These are phyloP conservation scores for Macrolepiota dolichaula DNA, from an alignment of 768 basidiomycete species.

Conservation along the genomic window DNA sequence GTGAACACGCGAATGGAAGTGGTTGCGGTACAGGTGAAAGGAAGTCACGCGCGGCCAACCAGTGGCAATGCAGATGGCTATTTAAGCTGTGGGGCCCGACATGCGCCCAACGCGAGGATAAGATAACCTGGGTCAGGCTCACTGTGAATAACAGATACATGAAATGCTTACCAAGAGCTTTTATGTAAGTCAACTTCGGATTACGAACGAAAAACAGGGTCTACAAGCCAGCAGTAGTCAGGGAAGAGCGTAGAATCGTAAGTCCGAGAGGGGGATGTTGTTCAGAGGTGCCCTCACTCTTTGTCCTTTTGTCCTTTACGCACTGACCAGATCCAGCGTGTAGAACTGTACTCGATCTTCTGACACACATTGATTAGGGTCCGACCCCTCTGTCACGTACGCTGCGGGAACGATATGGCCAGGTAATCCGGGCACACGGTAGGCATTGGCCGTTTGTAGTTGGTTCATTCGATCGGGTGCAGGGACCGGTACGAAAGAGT, in stretches of 20 bases:
- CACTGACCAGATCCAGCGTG: neutral
- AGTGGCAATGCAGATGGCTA: neutral
- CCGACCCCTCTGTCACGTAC: neutral
- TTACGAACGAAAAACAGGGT: neutral
- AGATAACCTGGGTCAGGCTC: neutral
- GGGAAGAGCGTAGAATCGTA: neutral
- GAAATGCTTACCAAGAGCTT: neutral
- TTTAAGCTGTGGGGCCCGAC: neutral
- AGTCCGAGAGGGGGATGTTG: neutral
- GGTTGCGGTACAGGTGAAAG: neutral
- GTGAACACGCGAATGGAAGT: neutral
- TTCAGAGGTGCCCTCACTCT: neutral
- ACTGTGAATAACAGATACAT: neutral
- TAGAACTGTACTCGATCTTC: neutral
- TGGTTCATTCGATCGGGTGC: neutral
- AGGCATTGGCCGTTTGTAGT: neutral
- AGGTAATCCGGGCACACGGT: neutral
- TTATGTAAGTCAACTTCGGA: neutral
- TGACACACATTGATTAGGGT: neutral
- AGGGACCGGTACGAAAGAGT: neutral
- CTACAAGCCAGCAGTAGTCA: neutral
- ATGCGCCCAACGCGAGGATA: neutral
- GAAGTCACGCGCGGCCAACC: neutral
- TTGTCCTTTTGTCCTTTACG: neutral
- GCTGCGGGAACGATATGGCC: neutral